A percentile compares a stretch with the other conserved stretches of the same genome.
phyloP scores from a whole-genome alignment of 2,329 filamentous ascomycete species.

The Aureobasidium leucospermi region DNA sequence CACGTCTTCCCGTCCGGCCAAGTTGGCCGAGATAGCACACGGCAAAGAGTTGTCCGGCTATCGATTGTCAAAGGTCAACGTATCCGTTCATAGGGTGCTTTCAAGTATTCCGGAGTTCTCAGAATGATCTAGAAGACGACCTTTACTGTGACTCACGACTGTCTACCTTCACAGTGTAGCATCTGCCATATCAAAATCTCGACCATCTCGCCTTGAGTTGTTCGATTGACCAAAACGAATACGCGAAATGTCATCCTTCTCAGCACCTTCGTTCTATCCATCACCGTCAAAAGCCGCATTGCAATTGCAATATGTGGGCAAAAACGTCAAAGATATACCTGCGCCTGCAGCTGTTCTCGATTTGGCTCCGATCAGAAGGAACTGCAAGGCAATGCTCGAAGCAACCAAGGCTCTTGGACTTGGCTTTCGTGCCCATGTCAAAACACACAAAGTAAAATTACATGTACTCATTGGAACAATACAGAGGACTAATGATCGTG shows the following conservation, averaged over 20 bases:
- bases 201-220: not conserved
- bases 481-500: not conserved
- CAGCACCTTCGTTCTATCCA: conserved; percentile 23
- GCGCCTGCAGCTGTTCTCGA: conserved; percentile 65
- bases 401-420: conserved; percentile 53
- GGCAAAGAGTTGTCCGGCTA: not conserved
- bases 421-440: conserved; percentile 69
- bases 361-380: conserved; percentile 55
- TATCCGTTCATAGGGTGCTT: too few relatives aligned
- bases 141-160: not conserved
- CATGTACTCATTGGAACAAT: not conserved
- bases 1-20: not conserved
- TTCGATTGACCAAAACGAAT: not conserved
- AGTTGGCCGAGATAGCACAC: not conserved
- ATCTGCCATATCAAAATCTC: too few relatives aligned
- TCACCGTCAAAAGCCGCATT: conserved; percentile 26
- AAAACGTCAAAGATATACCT: conserved; percentile 51
- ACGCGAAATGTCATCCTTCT: not conserved
- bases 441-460: conserved; percentile 65
- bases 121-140: not conserved
- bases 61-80: not conserved
- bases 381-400: conserved; percentile 65
- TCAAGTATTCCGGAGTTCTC: not conserved
- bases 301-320: conserved; percentile 47
- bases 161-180: too few relatives aligned